Percentiles rank a stretch among this genome's conserved stretches.
Conservation (phyloP, 805 yeast species). For the Millerago galiae region DNA sequence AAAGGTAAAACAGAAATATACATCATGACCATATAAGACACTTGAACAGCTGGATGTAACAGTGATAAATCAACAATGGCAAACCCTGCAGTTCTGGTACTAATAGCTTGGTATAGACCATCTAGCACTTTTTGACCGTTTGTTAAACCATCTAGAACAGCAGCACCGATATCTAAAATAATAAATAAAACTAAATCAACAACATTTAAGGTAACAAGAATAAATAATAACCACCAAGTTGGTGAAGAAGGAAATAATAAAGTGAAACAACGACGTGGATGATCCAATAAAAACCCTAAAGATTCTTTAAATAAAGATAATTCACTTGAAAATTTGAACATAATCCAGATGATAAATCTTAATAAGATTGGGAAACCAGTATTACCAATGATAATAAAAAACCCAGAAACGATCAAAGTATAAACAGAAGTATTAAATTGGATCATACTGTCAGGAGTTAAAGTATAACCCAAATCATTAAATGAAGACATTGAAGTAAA, state of each 20-base stretch:
- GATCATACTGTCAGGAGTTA: conserved; percentile 75
- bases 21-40: conserved; percentile 95
- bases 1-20: conserved; percentile 93
- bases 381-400: conserved; percentile 85
- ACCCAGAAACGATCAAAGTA: conserved; percentile 53
- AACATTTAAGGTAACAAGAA: conserved; percentile 64
- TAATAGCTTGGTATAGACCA: conserved; percentile 86
- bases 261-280: conserved; percentile 96
- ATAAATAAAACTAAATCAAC: conserved; percentile 78
- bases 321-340: conserved; percentile 61
- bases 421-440: conserved; percentile 60
- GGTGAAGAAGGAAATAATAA: conserved; percentile 86
- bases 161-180: conserved; percentile 60
- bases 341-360: conserved; percentile 75
- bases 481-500: conserved; percentile 77
- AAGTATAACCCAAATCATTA: conserved; percentile 78
- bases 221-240: conserved; percentile 88
- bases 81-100: conserved; percentile 94
- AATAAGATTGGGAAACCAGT: conserved; percentile 88
- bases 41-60: conserved; percentile 88
- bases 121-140: conserved; percentile 67
- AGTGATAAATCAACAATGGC: conserved; percentile 59
- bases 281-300: conserved; percentile 80
- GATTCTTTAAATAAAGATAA: conserved; percentile 65
- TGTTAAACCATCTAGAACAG: conserved; percentile 46